These are phyloP conservation scores for Nosema granulosis DNA, from an alignment of 371 early-diverging fungal species.

Conservation along the genomic window DNA sequence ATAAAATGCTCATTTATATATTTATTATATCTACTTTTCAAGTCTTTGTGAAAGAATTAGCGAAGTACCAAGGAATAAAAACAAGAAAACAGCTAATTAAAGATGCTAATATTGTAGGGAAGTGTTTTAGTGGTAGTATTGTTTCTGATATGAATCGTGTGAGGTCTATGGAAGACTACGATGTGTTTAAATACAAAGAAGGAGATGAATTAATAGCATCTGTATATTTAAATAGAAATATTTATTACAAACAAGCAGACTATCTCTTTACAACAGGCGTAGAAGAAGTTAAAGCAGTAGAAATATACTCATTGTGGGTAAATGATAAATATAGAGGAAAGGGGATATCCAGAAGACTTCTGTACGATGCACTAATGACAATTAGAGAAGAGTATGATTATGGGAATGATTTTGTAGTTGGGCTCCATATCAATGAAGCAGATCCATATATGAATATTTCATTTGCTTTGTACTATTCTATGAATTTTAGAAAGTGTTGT, in stretches of 20 bases:
- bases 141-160: not conserved
- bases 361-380: slow-evolving; percentile 8
- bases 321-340: slow-evolving; percentile 23
- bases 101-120: not conserved
- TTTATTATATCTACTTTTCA: not conserved
- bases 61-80: not conserved
- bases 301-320: slow-evolving; percentile 22
- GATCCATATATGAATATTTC: slow-evolving; percentile 34
- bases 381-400: slow-evolving; percentile 14
- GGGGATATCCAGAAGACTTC: slow-evolving; percentile 18
- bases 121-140: not conserved
- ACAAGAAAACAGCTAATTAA: not conserved
- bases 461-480: slow-evolving; percentile 30
- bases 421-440: slow-evolving; percentile 21
- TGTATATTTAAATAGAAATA: not conserved
- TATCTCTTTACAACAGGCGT: not conserved
- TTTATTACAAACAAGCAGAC: not conserved
- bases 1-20: not conserved
- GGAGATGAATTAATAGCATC: slow-evolving; percentile 20
- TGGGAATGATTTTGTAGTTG: slow-evolving; percentile 15
- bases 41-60: not conserved
- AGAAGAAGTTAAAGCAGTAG: slow-evolving; percentile 1
- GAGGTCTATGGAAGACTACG: not conserved
- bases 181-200: slow-evolving; percentile 7
- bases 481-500: slow-evolving; percentile 20